Conservation (phyloP, 345 rosid species). For the Citrus cavaleriei region DNA sequence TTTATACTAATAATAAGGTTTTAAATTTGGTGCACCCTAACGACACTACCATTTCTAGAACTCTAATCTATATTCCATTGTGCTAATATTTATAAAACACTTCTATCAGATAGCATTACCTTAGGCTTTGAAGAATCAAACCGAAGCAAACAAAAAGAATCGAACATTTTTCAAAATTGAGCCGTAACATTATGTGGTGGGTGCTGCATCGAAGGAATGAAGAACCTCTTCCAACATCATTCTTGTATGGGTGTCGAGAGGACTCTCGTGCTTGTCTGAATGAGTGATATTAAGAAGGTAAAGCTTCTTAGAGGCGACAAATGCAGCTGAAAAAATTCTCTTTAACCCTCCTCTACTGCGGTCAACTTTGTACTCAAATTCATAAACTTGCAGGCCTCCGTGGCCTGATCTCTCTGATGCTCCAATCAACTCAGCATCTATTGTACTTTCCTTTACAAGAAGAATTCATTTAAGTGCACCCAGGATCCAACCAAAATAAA, state of each 20-base stretch:
- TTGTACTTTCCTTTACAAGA: constrained; percentile 69
- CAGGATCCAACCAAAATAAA: background rate
- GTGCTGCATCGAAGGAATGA: constrained; percentile 63
- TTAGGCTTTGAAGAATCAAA: background rate
- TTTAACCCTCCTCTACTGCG: constrained; percentile 85
- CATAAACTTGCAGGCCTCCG: constrained; percentile 62
- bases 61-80: background rate
- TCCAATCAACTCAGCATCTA: constrained; percentile 66
- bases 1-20: too few species aligned
- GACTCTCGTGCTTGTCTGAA: constrained; percentile 72
- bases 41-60: background rate
- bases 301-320: constrained; percentile 73
- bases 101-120: background rate
- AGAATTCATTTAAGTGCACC: background rate
- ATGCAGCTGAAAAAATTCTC: constrained; percentile 81
- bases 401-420: constrained; percentile 64
- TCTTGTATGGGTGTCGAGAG: constrained; percentile 60
- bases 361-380: constrained; percentile 77
- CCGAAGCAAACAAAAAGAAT: background rate
- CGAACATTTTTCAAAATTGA: background rate
- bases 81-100: background rate
- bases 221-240: constrained; percentile 64
- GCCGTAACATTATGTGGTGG: constrained; percentile 9
- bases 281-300: constrained; percentile 68
- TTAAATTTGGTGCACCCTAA: background rate